Evolutionary conservation across 352 stramenopile species (phyloP), one percentile per base, ranked within the genome.

Genomic region (Aphanomyces euteiches): DNA sequence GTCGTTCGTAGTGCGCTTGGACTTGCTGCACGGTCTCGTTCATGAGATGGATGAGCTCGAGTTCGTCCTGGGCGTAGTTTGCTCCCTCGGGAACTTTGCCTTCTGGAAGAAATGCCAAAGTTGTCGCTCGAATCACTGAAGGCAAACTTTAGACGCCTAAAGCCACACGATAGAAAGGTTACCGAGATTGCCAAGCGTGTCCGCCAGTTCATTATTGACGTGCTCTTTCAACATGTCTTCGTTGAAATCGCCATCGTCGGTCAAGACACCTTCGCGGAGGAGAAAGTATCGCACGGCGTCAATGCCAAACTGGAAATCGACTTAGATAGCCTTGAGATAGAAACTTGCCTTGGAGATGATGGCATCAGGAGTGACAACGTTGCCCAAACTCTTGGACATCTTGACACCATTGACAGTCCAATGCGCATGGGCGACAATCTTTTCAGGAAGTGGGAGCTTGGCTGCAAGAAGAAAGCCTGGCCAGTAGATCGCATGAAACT

Each of bases 401-500:
- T 99, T 99, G 67, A 98, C 87, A 56, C 96, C 93, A 57, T 98
- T 92, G 48, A 98, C 97, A 4, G 97, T 99, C 97, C 96, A 99
- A 85, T 98, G 98, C 8, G 94, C 96, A 77, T 99, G 98, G 12
- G 96, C 97, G 73, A 99, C 96, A 36, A 99, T 87, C 45, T 88
- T 85, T 71, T 96, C 95, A 3, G 97, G 97, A 36, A 98, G 75
- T 17, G 92, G 88, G 8, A 99, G 76, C 7, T 88, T 89, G 17
- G 85, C 87, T 17, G 95, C 95, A 85, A 98, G 91, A 0, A 99
- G 78, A 70, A 99, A 97, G 8, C 96, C 96, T 5, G 97, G 97
- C 97, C 97, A 99, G 82, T 98, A 99, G 53, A 99, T 96, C 3
- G 96, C 88, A 78, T 99, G 98, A 76, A 99, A 99, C 66, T 98